A percentile compares a stretch with the other conserved stretches of the same genome.
phyloP scores from a whole-genome alignment of 805 yeast genomes.

The Myxozyma sirexii region DNA sequence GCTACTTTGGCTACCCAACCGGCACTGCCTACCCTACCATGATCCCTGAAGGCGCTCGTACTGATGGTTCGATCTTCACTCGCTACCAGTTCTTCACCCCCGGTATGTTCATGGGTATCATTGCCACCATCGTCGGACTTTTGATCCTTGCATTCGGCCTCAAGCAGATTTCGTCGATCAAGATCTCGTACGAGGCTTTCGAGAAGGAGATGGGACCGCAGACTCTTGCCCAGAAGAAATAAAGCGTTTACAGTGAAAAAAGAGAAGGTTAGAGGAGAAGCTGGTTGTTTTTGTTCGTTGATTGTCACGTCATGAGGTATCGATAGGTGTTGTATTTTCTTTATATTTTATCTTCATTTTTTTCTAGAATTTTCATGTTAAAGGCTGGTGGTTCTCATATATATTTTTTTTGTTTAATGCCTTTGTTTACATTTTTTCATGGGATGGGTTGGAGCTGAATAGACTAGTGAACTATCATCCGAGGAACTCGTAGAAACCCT shows the following conservation, averaged over 20 bases:
- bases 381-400: slow-evolving; percentile 20
- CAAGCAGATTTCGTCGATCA: slow-evolving; percentile 68
- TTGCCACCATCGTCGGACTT: slow-evolving; percentile 65
- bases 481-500: no score
- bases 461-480: slow-evolving; percentile 3
- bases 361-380: neutral
- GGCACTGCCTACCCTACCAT: slow-evolving; percentile 24
- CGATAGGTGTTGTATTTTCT: neutral
- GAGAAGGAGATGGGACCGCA: slow-evolving; percentile 52
- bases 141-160: slow-evolving; percentile 63
- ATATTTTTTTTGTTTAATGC: slow-evolving; percentile 19
- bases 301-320: slow-evolving; percentile 1
- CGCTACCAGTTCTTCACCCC: slow-evolving; percentile 73
- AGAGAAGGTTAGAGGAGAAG: neutral
- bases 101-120: slow-evolving; percentile 74
- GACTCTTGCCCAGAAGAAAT: slow-evolving; percentile 26
- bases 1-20: slow-evolving; percentile 26
- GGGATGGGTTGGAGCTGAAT: slow-evolving; percentile 28
- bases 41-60: slow-evolving; percentile 34
- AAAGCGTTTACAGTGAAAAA: neutral
- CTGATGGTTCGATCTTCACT: slow-evolving; percentile 52
- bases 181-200: slow-evolving; percentile 79
- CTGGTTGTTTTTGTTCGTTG: neutral
- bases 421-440: slow-evolving; percentile 11
- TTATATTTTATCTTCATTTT: slow-evolving; percentile 1